Percentiles rank a stretch among this genome's conserved stretches.
These are phyloP conservation scores for Mediolabrus comicus DNA, from an alignment of 108 stramenopile species.

Conservation along the genomic window DNA sequence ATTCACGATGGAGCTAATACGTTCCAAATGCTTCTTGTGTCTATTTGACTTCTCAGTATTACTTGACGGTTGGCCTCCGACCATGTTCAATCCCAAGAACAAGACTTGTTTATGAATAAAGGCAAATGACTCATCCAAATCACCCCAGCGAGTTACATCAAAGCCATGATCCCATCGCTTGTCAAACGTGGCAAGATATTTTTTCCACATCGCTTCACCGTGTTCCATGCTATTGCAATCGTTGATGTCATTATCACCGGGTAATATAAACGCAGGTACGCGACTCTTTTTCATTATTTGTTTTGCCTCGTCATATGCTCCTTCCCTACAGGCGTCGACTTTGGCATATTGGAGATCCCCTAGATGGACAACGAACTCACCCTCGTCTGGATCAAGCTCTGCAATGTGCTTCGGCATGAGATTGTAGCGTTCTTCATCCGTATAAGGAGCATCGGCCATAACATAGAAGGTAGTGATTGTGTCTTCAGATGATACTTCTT, in stretches of 20 bases:
- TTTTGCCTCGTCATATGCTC: conserved; percentile 39
- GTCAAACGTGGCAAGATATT: conserved; percentile 54
- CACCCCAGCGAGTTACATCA: conserved; percentile 38
- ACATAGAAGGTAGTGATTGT: conserved; percentile 58
- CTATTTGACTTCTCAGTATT: conserved; percentile 45
- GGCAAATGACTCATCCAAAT: conserved; percentile 55
- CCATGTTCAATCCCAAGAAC: conserved; percentile 69
- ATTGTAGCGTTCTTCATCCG: conserved; percentile 35
- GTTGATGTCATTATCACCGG: conserved; percentile 78
- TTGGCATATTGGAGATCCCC: conserved; percentile 68
- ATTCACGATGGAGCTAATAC: conserved; percentile 12
- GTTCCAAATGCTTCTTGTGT: conserved; percentile 30
- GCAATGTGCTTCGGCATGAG: conserved; percentile 45
- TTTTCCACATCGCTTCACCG: conserved; percentile 51
- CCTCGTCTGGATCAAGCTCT: conserved; percentile 45
- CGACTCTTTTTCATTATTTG: conserved; percentile 31
- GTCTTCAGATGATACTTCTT: too few relatives aligned
- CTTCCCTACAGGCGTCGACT: conserved; percentile 46
- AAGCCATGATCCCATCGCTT: conserved; percentile 31
- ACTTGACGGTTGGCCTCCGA: conserved; percentile 40
- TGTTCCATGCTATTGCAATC: conserved; percentile 53
- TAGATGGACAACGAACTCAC: conserved; percentile 71
- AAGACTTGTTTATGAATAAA: conserved; percentile 59
- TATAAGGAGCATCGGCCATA: conserved; percentile 67
- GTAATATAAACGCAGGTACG: conserved; percentile 63